Evolutionary conservation across 768 basidiomycete species (phyloP), one percentile per base, ranked within the genome.

Genomic region (Boletellus ananiceps): DNA sequence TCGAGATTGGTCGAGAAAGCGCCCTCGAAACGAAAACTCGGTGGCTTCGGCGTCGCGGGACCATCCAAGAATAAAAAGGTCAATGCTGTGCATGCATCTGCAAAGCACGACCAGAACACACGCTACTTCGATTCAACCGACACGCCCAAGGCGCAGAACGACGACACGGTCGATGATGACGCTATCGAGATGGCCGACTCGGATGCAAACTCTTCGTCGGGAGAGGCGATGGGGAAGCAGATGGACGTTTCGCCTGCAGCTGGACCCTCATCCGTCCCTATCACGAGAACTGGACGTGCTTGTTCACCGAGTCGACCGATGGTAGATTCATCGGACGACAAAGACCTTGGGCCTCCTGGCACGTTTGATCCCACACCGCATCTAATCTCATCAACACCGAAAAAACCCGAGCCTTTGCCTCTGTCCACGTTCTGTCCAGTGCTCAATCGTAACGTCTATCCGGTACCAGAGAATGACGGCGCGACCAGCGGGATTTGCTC

Each of bases 281-380:
- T 51, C 48, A 44, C 57, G 44, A 49, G 57, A 36, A 55, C 46
- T 18, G 63, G 57, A 54, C 71, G 76, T 18, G 71, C 73, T 25
- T 86, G 81, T 79, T 84, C 83, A 2, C 84, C 84, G 0, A 85
- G 80, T 62, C 70, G 67, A 25, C 76, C 75, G 25, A 13, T 74
- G 7, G 53, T 57, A 1, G 77, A 77, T 52, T 79, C 79, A 2
- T 78, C 79, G 0, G 76, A 76, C 14, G 75, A 75, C 36, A 77
- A 74, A n/a, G 60, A 61, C 1, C 54, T 41, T 25, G 68, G 55
- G 14, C 57, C 54, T 6, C 53, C 51, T 11, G 55, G 37, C 7
- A 42, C 25, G 23, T 38, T 46, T 7, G 51, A 35, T 8, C 50
- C 50, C 11, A 6, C 36, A 8, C 16, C 19, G 5, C n/a, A 34